Evolutionary conservation across 441 rosid genomes (phyloP), one percentile per base, ranked within the genome.

Genomic region (Arabidopsis lyrata): DNA sequence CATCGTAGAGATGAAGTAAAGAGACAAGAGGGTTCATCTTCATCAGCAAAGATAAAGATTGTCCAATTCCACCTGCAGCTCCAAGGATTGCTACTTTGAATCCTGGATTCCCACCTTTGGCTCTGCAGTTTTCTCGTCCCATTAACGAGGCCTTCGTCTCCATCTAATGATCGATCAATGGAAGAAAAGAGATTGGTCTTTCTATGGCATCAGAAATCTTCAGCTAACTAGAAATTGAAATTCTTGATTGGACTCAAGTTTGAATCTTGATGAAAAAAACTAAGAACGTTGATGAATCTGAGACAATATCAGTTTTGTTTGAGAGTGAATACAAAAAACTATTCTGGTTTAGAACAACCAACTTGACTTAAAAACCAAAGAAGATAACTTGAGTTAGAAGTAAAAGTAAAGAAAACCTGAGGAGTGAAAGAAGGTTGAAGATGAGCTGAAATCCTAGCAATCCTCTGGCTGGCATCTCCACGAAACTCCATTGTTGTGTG

Each of bases 21-120:
- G 97, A 90, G 84, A 95, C 97, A 59, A 92, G 85, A 13, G 96
- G 99, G 74, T 92, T 90, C 86, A 88, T 90, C 73, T 95, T 95
- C 96, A 95, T 88, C 27, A 92, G 66, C 90, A 95, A 39, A n/a
- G 97, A 77, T 63, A 92, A 85, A 32, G 99, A 84, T 57, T 95
- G 97, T 53, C 99, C 99, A 50, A 90, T 92, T 29, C 99, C 99
- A 77, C 97, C 96, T 9, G 97, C 93, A 49, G 99, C 97, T 68
- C 96, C 98, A 74, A 94, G 81, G 61, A 92, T 86, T 2, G 97
- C 97, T 55, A 91, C 97, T 57, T 95, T 95, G 81, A 92, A 90
- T 52, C 94, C 94, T 18, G 87, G 81, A 38, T 88, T 82, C 20
- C 88, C 91, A 6, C 91, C 94, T 80, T 86, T 89, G 0, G 90